Percentiles rank a stretch among this genome's conserved stretches.
Conservation (phyloP, 1,284 basidiomycete genomes). For the Sporisorium scitamineum region DNA sequence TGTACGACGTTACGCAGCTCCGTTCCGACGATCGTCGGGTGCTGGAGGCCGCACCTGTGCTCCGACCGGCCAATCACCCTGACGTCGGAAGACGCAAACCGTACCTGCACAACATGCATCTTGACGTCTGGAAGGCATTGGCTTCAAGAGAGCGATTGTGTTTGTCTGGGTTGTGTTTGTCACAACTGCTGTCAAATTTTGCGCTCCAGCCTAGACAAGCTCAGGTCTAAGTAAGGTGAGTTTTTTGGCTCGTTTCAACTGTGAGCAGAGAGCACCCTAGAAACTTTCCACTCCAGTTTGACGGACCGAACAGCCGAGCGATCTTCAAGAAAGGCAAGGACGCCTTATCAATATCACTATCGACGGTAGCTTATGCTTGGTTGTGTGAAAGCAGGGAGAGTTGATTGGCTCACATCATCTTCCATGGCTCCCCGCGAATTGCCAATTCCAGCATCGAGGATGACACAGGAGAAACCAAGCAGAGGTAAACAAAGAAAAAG, state of each 20-base stretch:
- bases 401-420: too few species aligned
- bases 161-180: too few species aligned
- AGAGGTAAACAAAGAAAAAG: not conserved
- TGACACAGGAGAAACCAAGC: not conserved
- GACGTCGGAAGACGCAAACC: slow-evolving; percentile 4
- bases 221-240: too few species aligned
- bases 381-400: too few species aligned
- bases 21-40: not conserved
- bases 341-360: too few species aligned
- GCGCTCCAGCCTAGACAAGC: too few species aligned
- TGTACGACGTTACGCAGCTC: not conserved
- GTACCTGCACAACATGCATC: not conserved
- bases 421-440: not conserved
- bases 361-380: too few species aligned
- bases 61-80: not conserved
- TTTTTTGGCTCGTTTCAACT: not conserved
- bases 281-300: not conserved
- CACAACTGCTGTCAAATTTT: not conserved
- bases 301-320: not conserved
- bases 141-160: too few species aligned
- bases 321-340: not conserved
- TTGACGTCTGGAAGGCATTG: not conserved
- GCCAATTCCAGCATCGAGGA: not conserved
- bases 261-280: not conserved
- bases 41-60: not conserved